phyloP scores from a whole-genome alignment of 2,329 filamentous ascomycete species.

The Knufia fluminis region DNA sequence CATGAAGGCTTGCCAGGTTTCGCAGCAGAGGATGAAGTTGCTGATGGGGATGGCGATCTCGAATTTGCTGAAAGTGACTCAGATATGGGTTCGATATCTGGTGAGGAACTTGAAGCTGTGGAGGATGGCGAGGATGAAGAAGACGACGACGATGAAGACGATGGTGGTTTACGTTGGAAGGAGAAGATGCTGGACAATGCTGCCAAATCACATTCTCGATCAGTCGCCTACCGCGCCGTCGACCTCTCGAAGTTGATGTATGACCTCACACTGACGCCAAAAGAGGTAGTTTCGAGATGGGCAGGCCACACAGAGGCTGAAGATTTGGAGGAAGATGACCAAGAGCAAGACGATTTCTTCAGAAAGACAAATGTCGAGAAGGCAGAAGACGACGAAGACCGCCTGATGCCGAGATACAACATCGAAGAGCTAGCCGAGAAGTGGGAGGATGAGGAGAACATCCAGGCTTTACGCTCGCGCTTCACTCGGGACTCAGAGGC shows the following conservation, averaged over 20 bases:
- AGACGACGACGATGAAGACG: slow-evolving; percentile 52
- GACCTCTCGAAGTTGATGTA: slow-evolving; percentile 87
- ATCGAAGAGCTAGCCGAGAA: slow-evolving; percentile 73
- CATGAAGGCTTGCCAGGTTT: slow-evolving; percentile 37
- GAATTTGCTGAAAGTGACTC: slow-evolving; percentile 96
- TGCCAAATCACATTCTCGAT: slow-evolving; percentile 58
- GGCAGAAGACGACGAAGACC: slow-evolving; percentile 55
- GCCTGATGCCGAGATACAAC: slow-evolving; percentile 67
- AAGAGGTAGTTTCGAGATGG: slow-evolving; percentile 72
- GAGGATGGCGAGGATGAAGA: slow-evolving; percentile 44
- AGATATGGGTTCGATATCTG: slow-evolving; percentile 80
- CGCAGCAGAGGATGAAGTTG: slow-evolving; percentile 39
- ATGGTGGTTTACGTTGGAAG: slow-evolving; percentile 74
- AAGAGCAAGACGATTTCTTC: slow-evolving; percentile 59
- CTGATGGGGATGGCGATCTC: slow-evolving; percentile 58
- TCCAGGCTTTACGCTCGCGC: slow-evolving; percentile 62
- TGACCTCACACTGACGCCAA: slow-evolving; percentile 65
- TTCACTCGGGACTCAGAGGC: slow-evolving; percentile 64
- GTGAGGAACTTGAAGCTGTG: slow-evolving; percentile 45
- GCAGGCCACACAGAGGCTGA: slow-evolving; percentile 57
- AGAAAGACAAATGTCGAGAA: slow-evolving; percentile 45
- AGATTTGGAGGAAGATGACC: slow-evolving; percentile 49
- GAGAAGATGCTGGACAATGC: slow-evolving; percentile 72
- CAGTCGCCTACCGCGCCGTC: slow-evolving; percentile 63
- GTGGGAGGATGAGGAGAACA: slow-evolving; percentile 70